phyloP scores from a whole-genome alignment of 1,284 basidiomycete species.

The Earliella scabrosa region DNA sequence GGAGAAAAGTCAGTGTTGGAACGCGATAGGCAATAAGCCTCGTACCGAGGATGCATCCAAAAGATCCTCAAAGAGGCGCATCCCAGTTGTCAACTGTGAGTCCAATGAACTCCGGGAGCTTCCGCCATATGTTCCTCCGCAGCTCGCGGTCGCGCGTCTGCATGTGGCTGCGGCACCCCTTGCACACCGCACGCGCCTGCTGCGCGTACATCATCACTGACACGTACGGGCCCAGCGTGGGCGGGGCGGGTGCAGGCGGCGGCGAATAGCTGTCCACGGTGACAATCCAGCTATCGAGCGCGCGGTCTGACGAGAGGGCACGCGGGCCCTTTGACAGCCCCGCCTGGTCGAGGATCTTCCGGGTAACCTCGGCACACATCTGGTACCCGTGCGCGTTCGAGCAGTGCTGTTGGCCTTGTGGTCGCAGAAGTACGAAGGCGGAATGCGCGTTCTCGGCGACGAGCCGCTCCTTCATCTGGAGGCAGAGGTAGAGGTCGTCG shows the following conservation, averaged over 20 bases:
- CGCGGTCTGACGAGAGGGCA: constrained; percentile 4
- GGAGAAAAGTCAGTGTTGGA: too few relatives aligned
- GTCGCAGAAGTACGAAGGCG: constrained; percentile 1
- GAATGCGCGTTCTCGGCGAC: constrained; percentile 1
- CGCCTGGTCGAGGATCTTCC: constrained; percentile 4
- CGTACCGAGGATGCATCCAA: too few relatives aligned
- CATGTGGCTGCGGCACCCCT: constrained; percentile 1
- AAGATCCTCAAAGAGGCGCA: too few relatives aligned
- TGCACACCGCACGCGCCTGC: background rate
- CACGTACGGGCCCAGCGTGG: background rate
- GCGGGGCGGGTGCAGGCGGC: background rate
- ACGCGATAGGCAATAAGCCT: too few relatives aligned
- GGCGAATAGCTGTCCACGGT: constrained; percentile 1
- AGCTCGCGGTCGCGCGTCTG: constrained; percentile 4
- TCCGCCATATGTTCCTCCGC: constrained; percentile 4
- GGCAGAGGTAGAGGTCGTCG: constrained; percentile 7
- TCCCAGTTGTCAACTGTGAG: constrained; percentile 1
- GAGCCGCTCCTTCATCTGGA: constrained; percentile 2
- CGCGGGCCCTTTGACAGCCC: constrained; percentile 1
- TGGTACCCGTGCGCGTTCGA: background rate
- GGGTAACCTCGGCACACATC: background rate
- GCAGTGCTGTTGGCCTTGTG: background rate
- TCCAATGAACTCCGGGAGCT: constrained; percentile 1
- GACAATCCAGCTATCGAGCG: constrained; percentile 11
- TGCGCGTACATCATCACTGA: background rate